Evolutionary conservation across 768 basidiomycete species (phyloP).

Genomic region (Naganishia vishniacii): DNA sequence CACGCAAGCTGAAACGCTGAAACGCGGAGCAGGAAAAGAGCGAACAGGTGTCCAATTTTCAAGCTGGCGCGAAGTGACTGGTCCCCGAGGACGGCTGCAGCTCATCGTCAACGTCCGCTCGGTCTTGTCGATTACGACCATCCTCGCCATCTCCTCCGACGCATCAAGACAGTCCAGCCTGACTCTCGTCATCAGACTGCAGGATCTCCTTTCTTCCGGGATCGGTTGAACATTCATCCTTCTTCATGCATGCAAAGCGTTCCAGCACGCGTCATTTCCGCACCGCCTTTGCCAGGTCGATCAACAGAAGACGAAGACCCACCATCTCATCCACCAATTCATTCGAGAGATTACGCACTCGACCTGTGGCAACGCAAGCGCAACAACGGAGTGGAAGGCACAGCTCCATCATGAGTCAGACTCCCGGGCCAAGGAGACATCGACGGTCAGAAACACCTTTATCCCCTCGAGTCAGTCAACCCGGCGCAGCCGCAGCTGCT

Average conservation of each 20-base stretch:
- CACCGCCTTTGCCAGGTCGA: neutral
- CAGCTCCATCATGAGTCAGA: conserved; percentile 4
- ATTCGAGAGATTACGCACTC: neutral
- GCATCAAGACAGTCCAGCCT: neutral
- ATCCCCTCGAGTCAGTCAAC: conserved; percentile 16
- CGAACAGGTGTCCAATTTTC: conserved; percentile 4
- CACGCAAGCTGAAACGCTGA: neutral
- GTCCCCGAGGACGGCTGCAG: neutral
- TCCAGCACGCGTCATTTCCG: neutral
- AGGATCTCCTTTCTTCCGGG: neutral
- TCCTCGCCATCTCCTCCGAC: conserved; percentile 1
- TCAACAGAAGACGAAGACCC: neutral
- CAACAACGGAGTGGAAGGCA: neutral
- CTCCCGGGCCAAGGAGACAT: conserved; percentile 5
- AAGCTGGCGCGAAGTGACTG: conserved; percentile 16
- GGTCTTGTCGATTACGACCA: neutral
- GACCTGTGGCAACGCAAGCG: neutral
- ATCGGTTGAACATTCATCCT: neutral
- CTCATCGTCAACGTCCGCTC: neutral
- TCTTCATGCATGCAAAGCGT: conserved; percentile 18
- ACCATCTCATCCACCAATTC: neutral
- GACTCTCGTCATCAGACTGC: neutral
- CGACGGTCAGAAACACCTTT: conserved; percentile 13
- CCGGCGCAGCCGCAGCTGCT: conserved; percentile 9
- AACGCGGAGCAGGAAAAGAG: neutral